phyloP scores from a whole-genome alignment of 2,329 filamentous ascomycete species.

The Diaporthe capsici region DNA sequence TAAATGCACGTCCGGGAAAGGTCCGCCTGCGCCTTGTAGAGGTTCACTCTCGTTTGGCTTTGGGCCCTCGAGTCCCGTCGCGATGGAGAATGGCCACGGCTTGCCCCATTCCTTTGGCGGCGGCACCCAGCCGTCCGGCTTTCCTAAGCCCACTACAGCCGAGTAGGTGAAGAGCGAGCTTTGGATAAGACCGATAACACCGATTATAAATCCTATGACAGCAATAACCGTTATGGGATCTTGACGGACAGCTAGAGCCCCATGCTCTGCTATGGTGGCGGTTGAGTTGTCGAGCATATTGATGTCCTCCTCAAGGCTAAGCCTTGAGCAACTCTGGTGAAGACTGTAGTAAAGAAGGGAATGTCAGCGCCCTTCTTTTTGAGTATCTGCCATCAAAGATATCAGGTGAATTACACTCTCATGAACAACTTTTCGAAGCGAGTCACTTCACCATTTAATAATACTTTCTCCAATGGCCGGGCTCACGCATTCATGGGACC shows the following conservation, averaged over 20 bases:
- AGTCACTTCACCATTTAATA: neutral
- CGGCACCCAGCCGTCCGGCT: neutral
- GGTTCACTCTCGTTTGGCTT: neutral
- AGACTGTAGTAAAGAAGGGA: neutral
- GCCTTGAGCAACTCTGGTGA: neutral
- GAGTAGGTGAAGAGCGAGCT: neutral
- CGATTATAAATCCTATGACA: neutral
- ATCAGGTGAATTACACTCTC: neutral
- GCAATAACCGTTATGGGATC: accelerated
- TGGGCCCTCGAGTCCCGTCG: neutral
- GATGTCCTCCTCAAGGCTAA: neutral
- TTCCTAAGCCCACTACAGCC: neutral
- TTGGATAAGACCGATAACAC: neutral
- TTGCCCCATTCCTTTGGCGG: neutral
- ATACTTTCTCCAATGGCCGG: too few species aligned
- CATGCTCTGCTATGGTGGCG: too few species aligned
- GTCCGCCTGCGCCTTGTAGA: neutral
- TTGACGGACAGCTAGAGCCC: neutral
- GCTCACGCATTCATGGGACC: too few species aligned
- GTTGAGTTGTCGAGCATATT: neutral
- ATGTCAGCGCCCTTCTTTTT: neutral
- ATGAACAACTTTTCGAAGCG: neutral
- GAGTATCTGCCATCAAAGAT: neutral
- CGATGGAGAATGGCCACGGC: neutral
- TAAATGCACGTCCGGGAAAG: neutral